Conservation (phyloP, 371 early-diverging fungal species). For the Coemansia sp. region DNA sequence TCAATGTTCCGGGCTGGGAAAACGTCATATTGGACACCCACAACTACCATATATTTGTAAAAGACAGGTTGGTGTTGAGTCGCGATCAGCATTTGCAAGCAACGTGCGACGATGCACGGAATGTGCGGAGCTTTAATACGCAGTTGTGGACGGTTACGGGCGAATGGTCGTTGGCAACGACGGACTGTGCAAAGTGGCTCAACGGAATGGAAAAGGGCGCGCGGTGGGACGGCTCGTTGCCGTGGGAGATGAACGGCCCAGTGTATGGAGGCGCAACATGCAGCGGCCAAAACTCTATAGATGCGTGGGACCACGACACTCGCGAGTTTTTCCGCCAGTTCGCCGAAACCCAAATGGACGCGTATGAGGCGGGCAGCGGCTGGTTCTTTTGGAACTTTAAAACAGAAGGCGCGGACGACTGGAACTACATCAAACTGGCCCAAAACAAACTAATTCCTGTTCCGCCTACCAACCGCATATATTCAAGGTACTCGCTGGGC, state of each 20-base stretch:
- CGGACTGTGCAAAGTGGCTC: constrained; percentile 72
- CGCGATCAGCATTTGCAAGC: constrained; percentile 27
- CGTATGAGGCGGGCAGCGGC: constrained; percentile 53
- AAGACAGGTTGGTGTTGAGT: constrained; percentile 56
- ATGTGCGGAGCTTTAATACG: constrained; percentile 30
- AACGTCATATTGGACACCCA: constrained; percentile 55
- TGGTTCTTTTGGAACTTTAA: constrained; percentile 59
- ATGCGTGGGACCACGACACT: constrained; percentile 36
- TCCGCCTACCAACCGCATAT: constrained; percentile 46
- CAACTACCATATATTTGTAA: constrained; percentile 58
- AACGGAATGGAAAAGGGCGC: constrained; percentile 70
- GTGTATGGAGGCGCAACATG: constrained; percentile 40
- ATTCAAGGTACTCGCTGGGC: constrained; percentile 43
- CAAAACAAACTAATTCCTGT: constrained; percentile 49
- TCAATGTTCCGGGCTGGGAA: constrained; percentile 34
- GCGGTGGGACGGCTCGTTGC: constrained; percentile 66
- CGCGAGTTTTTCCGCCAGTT: constrained; percentile 42
- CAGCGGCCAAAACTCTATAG: constrained; percentile 30
- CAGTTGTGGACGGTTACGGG: constrained; percentile 64
- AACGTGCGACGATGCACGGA: constrained; percentile 28
- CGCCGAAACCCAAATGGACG: constrained; percentile 52
- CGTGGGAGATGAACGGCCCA: constrained; percentile 44
- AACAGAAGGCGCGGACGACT: constrained; percentile 50
- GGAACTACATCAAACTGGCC: constrained; percentile 55
- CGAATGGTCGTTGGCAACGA: constrained; percentile 72